Conservation (phyloP, 2,329 filamentous ascomycete genomes). For the Cercospora sojina region DNA sequence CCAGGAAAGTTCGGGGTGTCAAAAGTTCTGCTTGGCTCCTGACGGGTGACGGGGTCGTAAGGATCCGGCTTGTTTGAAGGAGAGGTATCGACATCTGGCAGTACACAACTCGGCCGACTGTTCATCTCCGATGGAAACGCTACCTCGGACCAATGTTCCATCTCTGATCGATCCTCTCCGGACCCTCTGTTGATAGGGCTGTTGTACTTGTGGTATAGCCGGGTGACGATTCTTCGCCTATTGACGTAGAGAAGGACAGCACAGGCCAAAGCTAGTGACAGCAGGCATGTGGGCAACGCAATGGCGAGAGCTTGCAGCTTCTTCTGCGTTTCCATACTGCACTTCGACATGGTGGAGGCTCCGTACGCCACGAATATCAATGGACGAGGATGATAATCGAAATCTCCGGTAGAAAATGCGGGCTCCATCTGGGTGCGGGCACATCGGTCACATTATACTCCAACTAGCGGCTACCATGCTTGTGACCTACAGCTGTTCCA, state of each 20-base stretch:
- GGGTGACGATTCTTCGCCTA: conserved; percentile 7
- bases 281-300: conserved; percentile 10
- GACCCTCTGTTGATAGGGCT: background rate
- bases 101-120: background rate
- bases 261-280: background rate
- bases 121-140: background rate
- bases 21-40: conserved; percentile 1
- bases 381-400: background rate
- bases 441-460: background rate
- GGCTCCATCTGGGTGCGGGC: background rate
- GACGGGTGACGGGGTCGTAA: background rate
- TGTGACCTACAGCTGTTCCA: background rate
- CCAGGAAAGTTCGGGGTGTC: conserved; percentile 7
- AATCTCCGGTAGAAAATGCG: background rate
- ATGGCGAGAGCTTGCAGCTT: background rate
- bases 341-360: background rate
- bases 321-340: background rate
- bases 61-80: conserved; percentile 2
- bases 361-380: background rate
- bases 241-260: conserved; percentile 1
- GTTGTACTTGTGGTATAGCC: conserved; percentile 14
- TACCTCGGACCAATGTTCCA: background rate
- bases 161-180: background rate
- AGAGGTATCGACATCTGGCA: conserved; percentile 6
- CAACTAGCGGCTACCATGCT: background rate